Evolutionary conservation across 352 stramenopile species (phyloP).

Genomic region (Phytopythium oedochilum): DNA sequence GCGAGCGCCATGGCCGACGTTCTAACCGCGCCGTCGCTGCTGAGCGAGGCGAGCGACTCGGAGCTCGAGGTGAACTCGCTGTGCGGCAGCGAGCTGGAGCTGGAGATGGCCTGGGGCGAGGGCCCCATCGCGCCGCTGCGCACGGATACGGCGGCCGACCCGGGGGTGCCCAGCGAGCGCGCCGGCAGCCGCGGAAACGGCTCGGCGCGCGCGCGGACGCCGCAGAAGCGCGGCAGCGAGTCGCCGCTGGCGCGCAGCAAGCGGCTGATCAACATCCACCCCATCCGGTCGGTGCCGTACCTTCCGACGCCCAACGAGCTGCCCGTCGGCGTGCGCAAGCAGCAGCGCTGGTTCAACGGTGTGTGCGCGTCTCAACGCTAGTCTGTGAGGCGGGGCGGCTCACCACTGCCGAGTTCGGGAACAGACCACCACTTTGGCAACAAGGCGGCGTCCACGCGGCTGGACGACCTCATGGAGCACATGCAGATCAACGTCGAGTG

Average conservation of each 20-base stretch:
- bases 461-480: slow-evolving; percentile 87
- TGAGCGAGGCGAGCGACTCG: slow-evolving; percentile 46
- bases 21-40: slow-evolving; percentile 6
- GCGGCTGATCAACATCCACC: slow-evolving; percentile 77
- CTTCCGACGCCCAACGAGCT: slow-evolving; percentile 66
- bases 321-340: slow-evolving; percentile 58
- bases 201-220: slow-evolving; percentile 56
- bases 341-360: slow-evolving; percentile 87
- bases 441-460: slow-evolving; percentile 49
- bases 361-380: neutral
- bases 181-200: slow-evolving; percentile 60
- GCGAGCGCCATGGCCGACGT: neutral
- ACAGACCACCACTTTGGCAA: slow-evolving; percentile 85
- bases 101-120: slow-evolving; percentile 76
- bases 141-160: slow-evolving; percentile 9
- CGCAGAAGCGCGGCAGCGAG: slow-evolving; percentile 52
- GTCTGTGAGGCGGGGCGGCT: neutral
- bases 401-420: neutral
- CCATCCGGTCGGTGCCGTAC: slow-evolving; percentile 59
- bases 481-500: slow-evolving; percentile 85
- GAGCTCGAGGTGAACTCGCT: slow-evolving; percentile 60
- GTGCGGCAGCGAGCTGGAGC: slow-evolving; percentile 68
- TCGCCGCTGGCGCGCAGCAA: slow-evolving; percentile 60
- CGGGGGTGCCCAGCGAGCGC: slow-evolving; percentile 17
- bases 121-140: slow-evolving; percentile 69